Base-by-base conservation (phyloP, 2,329 filamentous ascomycete species). In the Chaetomium sp. region DNA sequence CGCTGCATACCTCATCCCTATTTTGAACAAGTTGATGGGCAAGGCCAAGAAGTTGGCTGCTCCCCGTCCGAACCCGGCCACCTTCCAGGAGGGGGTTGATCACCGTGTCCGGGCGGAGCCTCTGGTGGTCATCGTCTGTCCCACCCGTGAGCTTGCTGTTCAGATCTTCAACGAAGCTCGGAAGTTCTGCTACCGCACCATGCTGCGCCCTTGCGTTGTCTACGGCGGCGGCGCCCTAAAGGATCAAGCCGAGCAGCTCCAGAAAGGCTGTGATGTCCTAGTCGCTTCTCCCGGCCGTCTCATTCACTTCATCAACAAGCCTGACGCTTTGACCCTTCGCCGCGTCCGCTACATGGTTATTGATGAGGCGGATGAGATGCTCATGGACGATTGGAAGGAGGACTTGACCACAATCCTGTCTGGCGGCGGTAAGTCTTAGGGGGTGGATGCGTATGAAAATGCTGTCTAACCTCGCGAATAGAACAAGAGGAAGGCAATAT, bases 121-220 rank as follows among this genome's bases (percentile, higher is more conserved):
- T 4, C 79, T 99, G 7, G 90, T 98, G 0, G 81, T 98, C 31
- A 83, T 99, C 61, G 84, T 99, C 25, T 89, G 87, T 12, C 95
- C 95, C 0, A 95, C 91, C 61, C 90, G 95, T 42, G 95, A 99
- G 81, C 80, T 99, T 5, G 92, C 93, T 0, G 90, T 93, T 2
- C 95, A 99, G 74, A 97, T 98, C 70, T 98, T 97, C 78, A 92
- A 97, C 68, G 94, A 98, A 75, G 89, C 92, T 29, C 90, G 95
- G 67, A 92, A 94, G 71, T 87, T 98, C 57, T 97, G 93, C 75
- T 99, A 99, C 73, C 89, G 95, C 1, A 93, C 91, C 3, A 97
- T 96, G 92, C 83, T 99, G 64, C 92, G 95, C 49, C 94, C 95
- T 27, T 93, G 90, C 70, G 92, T 96, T 51, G 82, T 90, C 33